These are phyloP conservation scores for Boletus smithii DNA, from an alignment of 1,284 basidiomycete genomes.

Conservation along the genomic window DNA sequence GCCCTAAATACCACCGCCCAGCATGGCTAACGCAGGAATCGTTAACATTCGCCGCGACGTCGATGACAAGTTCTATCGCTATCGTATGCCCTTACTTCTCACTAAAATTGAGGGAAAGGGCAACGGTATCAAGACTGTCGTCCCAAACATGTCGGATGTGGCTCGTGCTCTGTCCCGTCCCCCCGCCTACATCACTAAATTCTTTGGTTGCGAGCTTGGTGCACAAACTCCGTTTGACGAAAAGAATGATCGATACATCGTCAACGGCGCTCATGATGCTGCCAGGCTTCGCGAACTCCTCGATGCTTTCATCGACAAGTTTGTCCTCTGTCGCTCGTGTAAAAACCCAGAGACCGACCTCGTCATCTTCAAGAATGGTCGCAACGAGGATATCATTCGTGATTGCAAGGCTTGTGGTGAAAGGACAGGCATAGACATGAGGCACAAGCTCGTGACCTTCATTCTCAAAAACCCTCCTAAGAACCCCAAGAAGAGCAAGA, in stretches of 20 bases:
- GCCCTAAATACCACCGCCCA: conserved; percentile 62
- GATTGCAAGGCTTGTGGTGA: conserved; percentile 99
- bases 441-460: conserved; percentile 95
- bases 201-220: conserved; percentile 98
- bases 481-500: conserved; percentile 79
- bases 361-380: conserved; percentile 75
- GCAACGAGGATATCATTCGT: conserved; percentile 81
- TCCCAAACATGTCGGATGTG: conserved; percentile 98
- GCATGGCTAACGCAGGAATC: conserved; percentile 79
- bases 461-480: conserved; percentile 97
- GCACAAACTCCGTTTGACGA: conserved; percentile 97
- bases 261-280: conserved; percentile 96
- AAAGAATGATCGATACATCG: conserved; percentile 97
- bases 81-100: conserved; percentile 92
- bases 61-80: conserved; percentile 90
- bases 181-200: conserved; percentile 96
- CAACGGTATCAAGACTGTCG: conserved; percentile 99
- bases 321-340: conserved; percentile 95
- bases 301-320: conserved; percentile 97
- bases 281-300: conserved; percentile 92
- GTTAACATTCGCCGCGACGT: conserved; percentile 99
- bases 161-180: conserved; percentile 94
- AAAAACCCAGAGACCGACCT: conserved; percentile 99
- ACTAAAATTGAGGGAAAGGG: conserved; percentile 99
- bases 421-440: conserved; percentile 90